A percentile compares a stretch with the other conserved stretches of the same genome.
These are phyloP conservation scores for Vickermania spadyakhi DNA, from an alignment of 208 protist species.

Conservation along the genomic window DNA sequence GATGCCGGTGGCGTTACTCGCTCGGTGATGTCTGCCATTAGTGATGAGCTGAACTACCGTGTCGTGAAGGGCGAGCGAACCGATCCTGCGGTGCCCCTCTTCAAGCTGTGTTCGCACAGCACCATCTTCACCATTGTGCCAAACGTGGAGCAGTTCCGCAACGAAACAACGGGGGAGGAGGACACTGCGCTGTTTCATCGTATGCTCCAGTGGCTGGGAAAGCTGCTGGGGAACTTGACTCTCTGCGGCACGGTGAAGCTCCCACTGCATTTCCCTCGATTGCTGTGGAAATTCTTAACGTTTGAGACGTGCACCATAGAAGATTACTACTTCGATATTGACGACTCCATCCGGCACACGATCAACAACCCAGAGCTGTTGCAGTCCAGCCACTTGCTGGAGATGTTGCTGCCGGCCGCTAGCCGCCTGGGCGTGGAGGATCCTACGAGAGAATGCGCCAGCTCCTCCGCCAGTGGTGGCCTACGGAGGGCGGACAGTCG, in stretches of 20 bases:
- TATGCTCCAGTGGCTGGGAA: conserved; percentile 68
- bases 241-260: conserved; percentile 75
- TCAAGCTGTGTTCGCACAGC: conserved; percentile 67
- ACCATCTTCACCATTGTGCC: conserved; percentile 77
- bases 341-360: conserved; percentile 61
- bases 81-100: conserved; percentile 72
- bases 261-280: conserved; percentile 49
- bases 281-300: conserved; percentile 85
- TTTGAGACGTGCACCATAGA: conserved; percentile 53
- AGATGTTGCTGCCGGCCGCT: conserved; percentile 28
- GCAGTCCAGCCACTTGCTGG: conserved; percentile 56
- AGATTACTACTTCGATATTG: conserved; percentile 79
- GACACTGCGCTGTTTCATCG: conserved; percentile 2
- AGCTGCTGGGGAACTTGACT: conserved; percentile 76
- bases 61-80: conserved; percentile 27
- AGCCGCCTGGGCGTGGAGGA: conserved; percentile 4
- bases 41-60: conserved; percentile 76
- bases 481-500: background rate
- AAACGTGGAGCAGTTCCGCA: conserved; percentile 57
- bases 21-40: conserved; percentile 74
- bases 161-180: conserved; percentile 28
- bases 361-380: conserved; percentile 73
- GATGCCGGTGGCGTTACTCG: conserved; percentile 84
- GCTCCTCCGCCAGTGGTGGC: background rate
- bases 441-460: background rate